phyloP scores from a whole-genome alignment of 83 land plant species.

The Isoetes engelmannii region DNA sequence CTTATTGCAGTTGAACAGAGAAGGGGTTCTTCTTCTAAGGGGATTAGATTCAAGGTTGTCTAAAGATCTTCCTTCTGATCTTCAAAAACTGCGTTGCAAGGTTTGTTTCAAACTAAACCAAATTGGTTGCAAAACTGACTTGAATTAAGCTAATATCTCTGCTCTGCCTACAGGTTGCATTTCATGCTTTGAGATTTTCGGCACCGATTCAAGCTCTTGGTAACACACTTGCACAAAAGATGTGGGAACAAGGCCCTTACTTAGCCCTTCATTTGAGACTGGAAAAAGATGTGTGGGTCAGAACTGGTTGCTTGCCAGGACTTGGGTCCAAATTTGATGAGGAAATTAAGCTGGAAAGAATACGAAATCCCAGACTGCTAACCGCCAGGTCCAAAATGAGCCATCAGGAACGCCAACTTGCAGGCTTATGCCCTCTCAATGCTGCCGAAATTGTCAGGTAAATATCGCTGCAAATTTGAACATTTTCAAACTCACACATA shows the following conservation, averaged over 20 bases:
- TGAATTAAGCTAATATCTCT: too few relatives aligned
- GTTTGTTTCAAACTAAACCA: too few relatives aligned
- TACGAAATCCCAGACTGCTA: conserved; percentile 44
- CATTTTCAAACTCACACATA: too few relatives aligned
- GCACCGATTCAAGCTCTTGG: conserved; percentile 50
- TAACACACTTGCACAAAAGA: conserved; percentile 47
- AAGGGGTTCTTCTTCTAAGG: conserved; percentile 61
- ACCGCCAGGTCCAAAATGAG: conserved; percentile 63
- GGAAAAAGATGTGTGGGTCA: conserved; percentile 88
- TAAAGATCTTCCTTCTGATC: conserved; percentile 80
- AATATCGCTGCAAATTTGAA: too few relatives aligned
- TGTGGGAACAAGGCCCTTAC: conserved; percentile 61
- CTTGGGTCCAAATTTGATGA: conserved; percentile 45
- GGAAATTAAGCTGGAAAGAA: conserved; percentile 31
- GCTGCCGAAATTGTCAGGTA: conserved; percentile 72
- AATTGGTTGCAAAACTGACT: too few relatives aligned
- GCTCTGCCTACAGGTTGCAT: conserved; percentile 68
- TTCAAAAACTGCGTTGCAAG: conserved; percentile 89
- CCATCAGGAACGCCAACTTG: conserved; percentile 45
- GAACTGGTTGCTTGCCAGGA: conserved; percentile 79
- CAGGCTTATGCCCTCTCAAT: conserved; percentile 76
- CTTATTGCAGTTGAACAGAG: conserved; percentile 63
- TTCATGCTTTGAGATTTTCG: conserved; percentile 60
- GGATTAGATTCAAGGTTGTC: conserved; percentile 86
- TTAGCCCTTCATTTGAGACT: conserved; percentile 64